phyloP scores from a whole-genome alignment of 2,329 filamentous ascomycete genomes.

The Xylaria sp. region DNA sequence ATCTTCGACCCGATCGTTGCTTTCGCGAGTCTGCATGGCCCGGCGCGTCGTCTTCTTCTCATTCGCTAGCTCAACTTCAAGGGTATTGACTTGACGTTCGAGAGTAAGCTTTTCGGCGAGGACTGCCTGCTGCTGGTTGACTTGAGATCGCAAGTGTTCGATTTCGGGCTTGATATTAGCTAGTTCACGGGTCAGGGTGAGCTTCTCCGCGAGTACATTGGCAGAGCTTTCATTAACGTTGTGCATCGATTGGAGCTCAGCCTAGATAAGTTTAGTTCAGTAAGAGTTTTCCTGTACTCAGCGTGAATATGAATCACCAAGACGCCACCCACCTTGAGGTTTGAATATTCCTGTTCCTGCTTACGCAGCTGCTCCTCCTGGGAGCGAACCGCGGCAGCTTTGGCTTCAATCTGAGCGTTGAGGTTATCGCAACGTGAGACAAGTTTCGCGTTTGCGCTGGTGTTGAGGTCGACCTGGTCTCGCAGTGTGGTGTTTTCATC shows the following conservation, averaged over 20 bases:
- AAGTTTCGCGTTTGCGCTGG: constrained; percentile 48
- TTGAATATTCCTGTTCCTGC: constrained; percentile 60
- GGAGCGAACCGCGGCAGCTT: constrained; percentile 55
- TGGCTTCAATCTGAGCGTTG: constrained; percentile 55
- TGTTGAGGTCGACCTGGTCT: constrained; percentile 62
- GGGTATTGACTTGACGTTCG: constrained; percentile 78
- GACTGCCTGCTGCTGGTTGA: constrained; percentile 70
- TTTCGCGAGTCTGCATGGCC: constrained; percentile 57
- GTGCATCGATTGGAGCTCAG: constrained; percentile 76
- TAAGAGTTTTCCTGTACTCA: neutral
- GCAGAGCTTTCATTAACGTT: constrained; percentile 74
- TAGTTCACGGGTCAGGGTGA: constrained; percentile 63
- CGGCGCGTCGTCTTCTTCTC: constrained; percentile 77
- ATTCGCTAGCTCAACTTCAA: constrained; percentile 85
- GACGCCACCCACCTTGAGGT: constrained; percentile 55
- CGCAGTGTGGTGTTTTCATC: constrained; percentile 78
- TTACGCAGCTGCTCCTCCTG: constrained; percentile 61
- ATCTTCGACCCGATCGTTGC: constrained; percentile 55
- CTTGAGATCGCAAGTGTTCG: constrained; percentile 65
- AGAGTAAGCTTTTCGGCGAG: constrained; percentile 83
- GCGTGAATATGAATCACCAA: no score
- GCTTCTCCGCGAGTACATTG: constrained; percentile 71
- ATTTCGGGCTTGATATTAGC: constrained; percentile 64
- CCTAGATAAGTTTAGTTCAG: constrained; percentile 57
- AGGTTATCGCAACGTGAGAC: constrained; percentile 54